Base-by-base conservation (phyloP, 1,284 basidiomycete species). In the Tilletia indica region DNA sequence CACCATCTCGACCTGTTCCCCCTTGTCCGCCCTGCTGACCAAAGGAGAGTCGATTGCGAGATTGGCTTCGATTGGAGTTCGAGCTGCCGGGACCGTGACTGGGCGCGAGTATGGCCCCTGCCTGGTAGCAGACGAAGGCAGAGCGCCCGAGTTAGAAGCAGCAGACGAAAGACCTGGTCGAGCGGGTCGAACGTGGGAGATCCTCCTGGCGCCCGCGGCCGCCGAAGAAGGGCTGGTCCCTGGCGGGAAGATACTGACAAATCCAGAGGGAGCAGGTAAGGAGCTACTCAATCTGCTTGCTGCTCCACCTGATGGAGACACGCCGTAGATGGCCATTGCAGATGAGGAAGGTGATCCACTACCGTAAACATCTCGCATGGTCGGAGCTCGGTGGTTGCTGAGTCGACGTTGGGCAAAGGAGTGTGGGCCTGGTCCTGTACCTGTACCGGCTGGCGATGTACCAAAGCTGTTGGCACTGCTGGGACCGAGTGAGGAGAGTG, bases 401-500 rank as follows among this genome's bases (percentile, higher is more conserved):
- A 51, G 61, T 45, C 76, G 68, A n/a, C 78, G 72, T 69, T 76
- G 76, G 66, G 74, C 74, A 67, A 77, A 74, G n/a, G 78, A 0
- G 76, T 76, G 51, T 64, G 58, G 16, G n/a, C 4, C 45, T 34
- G 4, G 72, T 64, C 4, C 70, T 68, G 54, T 21, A 71, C 67
- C 69, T 71, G 68, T 78, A 19, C 38, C 25, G 47, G 25, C 34
- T 70, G 51, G 70, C 67, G 68, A 74, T 64, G 51, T 74, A 73
- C n/a, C 21, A 4, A 25, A 31, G 45, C 3, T 36, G 74, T 71
- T 36, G 74, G 72, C 21, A 76, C 76, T 21, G 74, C 72, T 31
- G 72, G 69, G 48, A 71, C 69, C 25, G 71, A 54, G 51, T 66
- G 71, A 47, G 58, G 47, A 31, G 74, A 70, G 69, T 47, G 64